phyloP scores from a whole-genome alignment of 306 rosid genomes.

The Cicer arietinum region DNA sequence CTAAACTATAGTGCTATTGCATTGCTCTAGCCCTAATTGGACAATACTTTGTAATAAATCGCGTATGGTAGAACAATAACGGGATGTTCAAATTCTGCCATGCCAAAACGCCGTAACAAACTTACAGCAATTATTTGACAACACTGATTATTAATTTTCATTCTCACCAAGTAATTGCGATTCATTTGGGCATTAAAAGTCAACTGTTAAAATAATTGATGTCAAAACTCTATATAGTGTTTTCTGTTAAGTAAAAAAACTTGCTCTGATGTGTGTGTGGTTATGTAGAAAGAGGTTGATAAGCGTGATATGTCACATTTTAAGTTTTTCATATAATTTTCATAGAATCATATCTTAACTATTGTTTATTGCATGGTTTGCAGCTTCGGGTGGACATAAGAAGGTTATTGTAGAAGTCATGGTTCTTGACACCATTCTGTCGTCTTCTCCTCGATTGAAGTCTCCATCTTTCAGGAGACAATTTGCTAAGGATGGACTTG shows the following conservation, averaged over 20 bases:
- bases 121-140: too few species aligned
- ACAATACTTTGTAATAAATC: too few species aligned
- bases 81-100: too few species aligned
- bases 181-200: neutral
- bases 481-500: slow-evolving; percentile 68
- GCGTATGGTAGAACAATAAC: too few species aligned
- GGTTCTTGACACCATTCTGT: slow-evolving; percentile 80
- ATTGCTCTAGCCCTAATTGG: too few species aligned
- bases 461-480: slow-evolving; percentile 73
- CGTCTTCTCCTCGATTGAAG: slow-evolving; percentile 73
- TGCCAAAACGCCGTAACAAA: too few species aligned
- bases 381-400: slow-evolving; percentile 56
- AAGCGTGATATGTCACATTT: slow-evolving; percentile 21
- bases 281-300: slow-evolving; percentile 24
- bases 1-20: neutral
- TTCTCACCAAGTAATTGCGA: neutral
- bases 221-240: neutral
- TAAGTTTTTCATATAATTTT: slow-evolving; percentile 15
- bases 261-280: slow-evolving; percentile 1
- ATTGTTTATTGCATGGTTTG: slow-evolving; percentile 39
- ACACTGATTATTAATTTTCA: too few species aligned
- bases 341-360: slow-evolving; percentile 17
- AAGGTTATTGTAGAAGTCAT: slow-evolving; percentile 55
- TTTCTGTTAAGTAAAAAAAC: slow-evolving; percentile 18
- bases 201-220: slow-evolving; percentile 8